Evolutionary conservation across 176 grass and related monocot species (phyloP).

Genomic region (Dendrocalamus sinicus): DNA sequence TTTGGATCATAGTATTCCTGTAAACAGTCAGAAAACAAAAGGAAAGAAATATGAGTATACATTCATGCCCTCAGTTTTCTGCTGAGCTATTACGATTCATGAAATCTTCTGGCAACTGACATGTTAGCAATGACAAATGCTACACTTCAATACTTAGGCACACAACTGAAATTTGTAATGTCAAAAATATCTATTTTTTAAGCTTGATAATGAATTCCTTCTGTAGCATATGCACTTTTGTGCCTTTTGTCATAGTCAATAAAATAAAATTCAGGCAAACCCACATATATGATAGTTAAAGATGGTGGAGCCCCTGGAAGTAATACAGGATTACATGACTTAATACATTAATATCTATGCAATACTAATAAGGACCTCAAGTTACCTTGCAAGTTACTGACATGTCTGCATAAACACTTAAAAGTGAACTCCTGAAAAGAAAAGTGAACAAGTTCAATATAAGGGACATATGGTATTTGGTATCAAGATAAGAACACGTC

Average conservation of each 20-base stretch:
- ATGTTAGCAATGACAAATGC: slow-evolving; percentile 19
- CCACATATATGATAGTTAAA: neutral
- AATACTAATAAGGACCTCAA: slow-evolving; percentile 13
- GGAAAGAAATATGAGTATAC: neutral
- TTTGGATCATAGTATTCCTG: slow-evolving; percentile 98
- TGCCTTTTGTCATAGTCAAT: neutral
- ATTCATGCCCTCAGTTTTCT: neutral
- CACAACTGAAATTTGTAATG: neutral
- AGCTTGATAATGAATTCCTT: slow-evolving; percentile 24
- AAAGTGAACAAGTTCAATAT: slow-evolving; percentile 45
- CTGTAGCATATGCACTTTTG: neutral
- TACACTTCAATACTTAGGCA: neutral
- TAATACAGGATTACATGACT: neutral
- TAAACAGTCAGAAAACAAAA: slow-evolving; percentile 45
- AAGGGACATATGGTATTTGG: slow-evolving; percentile 13
- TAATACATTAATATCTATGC: slow-evolving; percentile 25
- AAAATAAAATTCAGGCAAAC: slow-evolving; percentile 16
- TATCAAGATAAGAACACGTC: neutral
- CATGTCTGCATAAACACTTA: slow-evolving; percentile 99
- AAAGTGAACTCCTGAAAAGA: slow-evolving; percentile 84
- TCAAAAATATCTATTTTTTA: neutral
- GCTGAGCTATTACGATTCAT: slow-evolving; percentile 9
- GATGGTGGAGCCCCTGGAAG: slow-evolving; percentile 1
- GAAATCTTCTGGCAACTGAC: neutral
- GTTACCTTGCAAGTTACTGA: slow-evolving; percentile 89